Evolutionary conservation across 768 basidiomycete genomes (phyloP), one percentile per base, ranked within the genome.

Genomic region (Tricholoma terreum): DNA sequence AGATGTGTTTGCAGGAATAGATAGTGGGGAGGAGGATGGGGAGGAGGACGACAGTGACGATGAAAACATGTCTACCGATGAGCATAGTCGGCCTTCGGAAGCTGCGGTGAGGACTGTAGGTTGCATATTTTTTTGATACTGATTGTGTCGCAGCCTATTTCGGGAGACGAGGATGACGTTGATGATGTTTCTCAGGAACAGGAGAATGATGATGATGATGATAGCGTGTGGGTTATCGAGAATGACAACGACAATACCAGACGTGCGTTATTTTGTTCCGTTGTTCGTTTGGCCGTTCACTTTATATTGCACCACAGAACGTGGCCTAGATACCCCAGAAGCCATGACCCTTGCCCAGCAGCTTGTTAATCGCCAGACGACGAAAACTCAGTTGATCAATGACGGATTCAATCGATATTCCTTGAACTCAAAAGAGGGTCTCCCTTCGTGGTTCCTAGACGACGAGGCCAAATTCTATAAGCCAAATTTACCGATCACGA

Each of bases 391-490:
- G 27, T 80, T 99, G 22, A 82, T 98, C 67, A 93, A 98, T 64
- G 89, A 97, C 46, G 97, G 97, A 11, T 99, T 98, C 79, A 94
- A 89, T 72, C 90, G 93, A 10, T 90, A 94, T 72, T 92, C 95
- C 1, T 81, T 95, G 54, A 90, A 94, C 63, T 83, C 90, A 56
- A 96, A 94, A 72, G 97, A 98, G 50, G 92, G 80, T 14, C 83
- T 98, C 10, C 97, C 97, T 5, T 73, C 86, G 0, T 99, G 97
- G 97, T 98, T 99, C 80, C 78, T 98, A 33, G 97, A 99, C 62
- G 97, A 99, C 63, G 97, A 99, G 73, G 74, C 85, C 12, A 94
- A 94, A 65, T 81, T 89, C 69, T 97, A 96, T 81, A 95, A 93
- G 69, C 75, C 91, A 52, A 98, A 98, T 70, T 79, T 98, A 46